Evolutionary conservation across 2,329 filamentous ascomycete species (phyloP).

Genomic region (Oidium heveae): DNA sequence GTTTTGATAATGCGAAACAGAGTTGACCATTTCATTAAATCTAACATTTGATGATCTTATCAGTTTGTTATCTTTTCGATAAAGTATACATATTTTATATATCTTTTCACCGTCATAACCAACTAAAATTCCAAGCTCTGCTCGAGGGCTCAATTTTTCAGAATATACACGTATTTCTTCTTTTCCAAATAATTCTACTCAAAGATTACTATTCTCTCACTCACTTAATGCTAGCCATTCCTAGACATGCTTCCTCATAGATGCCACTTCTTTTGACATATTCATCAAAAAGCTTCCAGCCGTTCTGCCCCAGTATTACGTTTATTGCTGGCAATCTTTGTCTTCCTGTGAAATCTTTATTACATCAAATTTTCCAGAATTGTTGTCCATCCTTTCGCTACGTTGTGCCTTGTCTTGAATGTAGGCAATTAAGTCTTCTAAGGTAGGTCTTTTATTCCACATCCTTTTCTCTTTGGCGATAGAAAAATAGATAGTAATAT

Average conservation of each 20-base stretch:
- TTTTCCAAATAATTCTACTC: too few species aligned
- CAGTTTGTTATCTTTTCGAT: neutral
- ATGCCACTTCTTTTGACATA: neutral
- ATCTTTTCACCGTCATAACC: neutral
- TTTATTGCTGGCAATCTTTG: neutral
- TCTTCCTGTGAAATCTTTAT: neutral
- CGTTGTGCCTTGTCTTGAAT: neutral
- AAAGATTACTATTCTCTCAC: too few species aligned
- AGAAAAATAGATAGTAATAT: too few species aligned
- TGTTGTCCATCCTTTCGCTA: neutral
- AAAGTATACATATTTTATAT: neutral
- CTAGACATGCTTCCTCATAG: too few species aligned
- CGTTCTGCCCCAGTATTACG: too few species aligned
- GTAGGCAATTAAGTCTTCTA: neutral
- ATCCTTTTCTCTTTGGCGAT: neutral
- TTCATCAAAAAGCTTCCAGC: neutral
- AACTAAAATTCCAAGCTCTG: neutral
- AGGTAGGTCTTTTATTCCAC: neutral
- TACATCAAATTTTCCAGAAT: neutral
- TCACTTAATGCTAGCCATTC: too few species aligned
- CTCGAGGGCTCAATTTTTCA: neutral
- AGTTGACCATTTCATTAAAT: neutral
- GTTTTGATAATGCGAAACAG: neutral
- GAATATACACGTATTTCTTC: neutral
- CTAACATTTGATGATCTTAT: neutral